Base-by-base conservation (phyloP, 176 grass and related monocot species). In the Phoenix dactylifera region DNA sequence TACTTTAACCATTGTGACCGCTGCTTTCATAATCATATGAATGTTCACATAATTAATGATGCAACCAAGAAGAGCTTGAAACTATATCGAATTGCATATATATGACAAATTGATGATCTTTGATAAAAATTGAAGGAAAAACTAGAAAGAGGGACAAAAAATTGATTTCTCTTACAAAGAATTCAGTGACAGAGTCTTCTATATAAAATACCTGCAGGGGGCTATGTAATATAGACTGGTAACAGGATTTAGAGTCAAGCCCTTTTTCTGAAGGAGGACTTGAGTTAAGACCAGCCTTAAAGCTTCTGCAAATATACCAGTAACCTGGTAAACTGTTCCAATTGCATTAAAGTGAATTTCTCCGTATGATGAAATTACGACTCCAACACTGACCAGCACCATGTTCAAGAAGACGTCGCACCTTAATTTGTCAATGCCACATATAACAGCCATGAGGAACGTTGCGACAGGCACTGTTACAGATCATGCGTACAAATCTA, bases 191-290 rank as follows among this genome's bases (percentile, higher is more conserved):
- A 44, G 35, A 44, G 10, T 44, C 35, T 12, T 44, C 28, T 6
- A 58, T 74, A 71, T 71, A 52, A 16, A 7, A 64, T 95, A 98
- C 93, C 93, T 98, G 87, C 93, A 98, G 56, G 93, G 93, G 15
- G 93, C 93, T 76, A 98, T 98, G 76, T 98, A 98, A 80, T 98
- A 98, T 62, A 98, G 54, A 73, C 93, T 98, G 76, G 87, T 98
- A 57, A 98, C 80, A 83, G 93, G 93, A 69, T 98, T 98, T 63
- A 98, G 67, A 23, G 81, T 92, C 78, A 98, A 86, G 3, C 93
- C 87, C 73, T 98, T 98, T 72, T 98, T 98, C 86, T 98, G 93
- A 66, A 98, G 93, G 63, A 98, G 93, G 62, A 98, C 84, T 67
- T 98, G 93, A 73, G 93, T 98, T 58, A 98, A 70, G 51, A 98